phyloP scores from a whole-genome alignment of 768 basidiomycete genomes.

The Psilocybe sp. region DNA sequence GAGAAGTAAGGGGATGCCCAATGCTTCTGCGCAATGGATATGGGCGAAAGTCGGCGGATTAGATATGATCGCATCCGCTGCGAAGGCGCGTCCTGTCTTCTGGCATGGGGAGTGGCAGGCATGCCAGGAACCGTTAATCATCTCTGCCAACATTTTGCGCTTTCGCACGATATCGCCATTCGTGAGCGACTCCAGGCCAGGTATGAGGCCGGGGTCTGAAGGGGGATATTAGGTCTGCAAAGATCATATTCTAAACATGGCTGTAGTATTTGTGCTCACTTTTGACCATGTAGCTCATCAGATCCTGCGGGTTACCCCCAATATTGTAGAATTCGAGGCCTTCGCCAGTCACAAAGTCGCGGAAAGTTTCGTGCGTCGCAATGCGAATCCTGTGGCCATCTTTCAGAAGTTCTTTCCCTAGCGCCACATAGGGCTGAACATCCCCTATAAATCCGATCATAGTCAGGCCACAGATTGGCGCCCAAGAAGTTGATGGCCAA shows the following conservation, averaged over 20 bases:
- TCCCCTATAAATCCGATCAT: constrained; percentile 38
- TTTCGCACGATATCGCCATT: constrained; percentile 64
- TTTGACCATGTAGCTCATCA: constrained; percentile 75
- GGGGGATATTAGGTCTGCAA: constrained; percentile 4
- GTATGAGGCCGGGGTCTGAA: constrained; percentile 62
- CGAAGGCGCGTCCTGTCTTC: constrained; percentile 42
- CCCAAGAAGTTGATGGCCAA: not conserved
- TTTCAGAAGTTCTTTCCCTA: constrained; percentile 44
- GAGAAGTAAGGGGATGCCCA: constrained; percentile 54
- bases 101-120: constrained; percentile 49
- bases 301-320: constrained; percentile 59
- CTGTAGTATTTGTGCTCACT: constrained; percentile 34
- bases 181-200: constrained; percentile 51
- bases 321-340: constrained; percentile 60
- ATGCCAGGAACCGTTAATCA: constrained; percentile 60
- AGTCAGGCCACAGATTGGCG: not conserved
- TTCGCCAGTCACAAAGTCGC: constrained; percentile 46
- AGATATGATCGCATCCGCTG: constrained; percentile 62
- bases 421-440: constrained; percentile 64
- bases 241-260: not conserved
- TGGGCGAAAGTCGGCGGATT: constrained; percentile 70
- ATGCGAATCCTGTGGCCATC: constrained; percentile 61
- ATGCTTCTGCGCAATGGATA: constrained; percentile 61
- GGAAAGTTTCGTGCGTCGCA: constrained; percentile 61
- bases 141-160: constrained; percentile 55